phyloP scores from a whole-genome alignment of 768 basidiomycete genomes.

The Dentipellis sp. region DNA sequence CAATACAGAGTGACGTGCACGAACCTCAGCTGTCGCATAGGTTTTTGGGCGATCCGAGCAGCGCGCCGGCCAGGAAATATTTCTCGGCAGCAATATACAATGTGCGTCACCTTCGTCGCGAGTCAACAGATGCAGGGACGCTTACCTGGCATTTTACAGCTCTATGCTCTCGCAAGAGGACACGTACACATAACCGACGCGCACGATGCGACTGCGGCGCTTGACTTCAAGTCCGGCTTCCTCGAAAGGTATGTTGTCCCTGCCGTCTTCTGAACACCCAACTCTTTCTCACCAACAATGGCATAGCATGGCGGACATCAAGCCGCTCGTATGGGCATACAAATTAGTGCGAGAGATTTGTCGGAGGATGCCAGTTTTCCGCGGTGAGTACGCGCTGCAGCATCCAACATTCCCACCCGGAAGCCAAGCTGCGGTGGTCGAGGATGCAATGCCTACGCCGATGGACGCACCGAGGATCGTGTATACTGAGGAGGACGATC shows the following conservation, averaged over 20 bases:
- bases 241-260: slow-evolving; percentile 10
- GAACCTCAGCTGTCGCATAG: no score
- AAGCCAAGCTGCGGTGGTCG: not conserved
- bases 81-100: slow-evolving; percentile 2
- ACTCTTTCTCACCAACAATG: no score
- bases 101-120: no score
- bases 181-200: slow-evolving; percentile 16
- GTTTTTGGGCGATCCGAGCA: not conserved
- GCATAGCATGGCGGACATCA: slow-evolving; percentile 24
- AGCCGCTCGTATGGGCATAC: slow-evolving; percentile 39
- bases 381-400: slow-evolving; percentile 15
- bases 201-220: slow-evolving; percentile 13
- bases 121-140: not conserved
- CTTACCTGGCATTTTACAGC: not conserved
- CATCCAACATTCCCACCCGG: not conserved
- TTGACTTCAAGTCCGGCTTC: slow-evolving; percentile 18
- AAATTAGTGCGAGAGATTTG: slow-evolving; percentile 43
- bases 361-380: slow-evolving; percentile 37
- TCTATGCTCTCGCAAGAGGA: slow-evolving; percentile 7
- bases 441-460: slow-evolving; percentile 14
- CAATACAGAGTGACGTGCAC: not conserved
- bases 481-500: slow-evolving; percentile 27
- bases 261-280: not conserved
- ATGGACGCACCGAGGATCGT: slow-evolving; percentile 21
- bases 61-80: slow-evolving; percentile 13